Base-by-base conservation (phyloP, 2,329 filamentous ascomycete species). In the Scedosporium dehoogii region DNA sequence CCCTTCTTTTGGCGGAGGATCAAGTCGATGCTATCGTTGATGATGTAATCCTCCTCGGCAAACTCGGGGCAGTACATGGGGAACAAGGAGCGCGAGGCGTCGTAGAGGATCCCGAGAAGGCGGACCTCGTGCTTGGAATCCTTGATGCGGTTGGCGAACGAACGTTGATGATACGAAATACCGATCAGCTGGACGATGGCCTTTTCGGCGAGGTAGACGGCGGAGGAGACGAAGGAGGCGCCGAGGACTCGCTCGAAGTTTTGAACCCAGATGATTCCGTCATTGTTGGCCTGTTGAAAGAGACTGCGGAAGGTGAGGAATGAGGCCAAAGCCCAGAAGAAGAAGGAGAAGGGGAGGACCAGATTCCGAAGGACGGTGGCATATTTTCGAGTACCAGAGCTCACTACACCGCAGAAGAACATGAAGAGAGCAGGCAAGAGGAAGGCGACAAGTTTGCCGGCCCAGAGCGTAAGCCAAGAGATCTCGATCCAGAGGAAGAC, bases 61-160 rank as follows among this genome's bases (percentile, higher is more conserved):
- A 99, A 97, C 69, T 97, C 93, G 25, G 80, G 81, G 75, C 92
- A 96, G 76, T 96, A 96, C 75, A 92, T 89, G 27, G 94, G 94
- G 70, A 97, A 99, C 59, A 97, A 80, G 4, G 86, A 82, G 61
- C 92, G 84, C 3, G 93, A 97, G 21, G 92, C 92, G 66, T 97
- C 92, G 73, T 96, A 97, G 62, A 99, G 85, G 33, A 94, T 78
- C 18, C 90, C 87, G 2, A 99, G 80, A 2, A 97, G 83, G 70
- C 85, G 83, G 58, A 97, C 84, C 67, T 93, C 90, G 63, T 85
- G 88, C 78, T 99, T 97, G 25, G 92, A 96, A 51, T 91, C 87
- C 73, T 91, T 90, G 79, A 99, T 97, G 60, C 85, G 80, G 66
- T 85, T 84, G 68, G 89, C 86, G 73, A 94, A 94, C 57, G 91